Conservation (phyloP, 768 basidiomycete genomes). For the Psilocybe tampanensis region DNA sequence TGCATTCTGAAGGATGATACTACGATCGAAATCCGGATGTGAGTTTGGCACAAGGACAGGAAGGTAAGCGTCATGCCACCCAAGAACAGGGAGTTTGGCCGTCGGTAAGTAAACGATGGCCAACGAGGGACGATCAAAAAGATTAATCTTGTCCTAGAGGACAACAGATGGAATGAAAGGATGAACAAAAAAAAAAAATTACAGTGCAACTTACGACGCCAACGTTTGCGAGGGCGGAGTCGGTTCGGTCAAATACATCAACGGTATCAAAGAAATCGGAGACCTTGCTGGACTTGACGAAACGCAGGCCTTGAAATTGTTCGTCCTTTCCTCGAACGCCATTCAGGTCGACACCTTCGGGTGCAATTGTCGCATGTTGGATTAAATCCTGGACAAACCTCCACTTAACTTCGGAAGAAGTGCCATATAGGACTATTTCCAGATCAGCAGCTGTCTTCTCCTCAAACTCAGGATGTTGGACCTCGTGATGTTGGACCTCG, state of each 20-base stretch:
- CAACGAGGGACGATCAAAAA: conserved; percentile 53
- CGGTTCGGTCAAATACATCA: conserved; percentile 41
- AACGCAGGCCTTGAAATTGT: conserved; percentile 28
- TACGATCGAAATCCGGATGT: conserved; percentile 21
- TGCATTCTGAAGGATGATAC: conserved; percentile 31
- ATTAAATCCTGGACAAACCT: conserved; percentile 59
- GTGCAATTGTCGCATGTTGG: conserved; percentile 50
- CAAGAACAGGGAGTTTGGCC: conserved; percentile 35
- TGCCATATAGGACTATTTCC: conserved; percentile 70
- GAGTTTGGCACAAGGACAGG: conserved; percentile 50
- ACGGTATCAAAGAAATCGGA: conserved; percentile 31
- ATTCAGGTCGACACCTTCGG: conserved; percentile 33
- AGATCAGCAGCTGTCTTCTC: conserved; percentile 40
- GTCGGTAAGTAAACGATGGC: conserved; percentile 71
- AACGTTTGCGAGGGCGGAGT: conserved; percentile 18
- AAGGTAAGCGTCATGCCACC: conserved; percentile 52
- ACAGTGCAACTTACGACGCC: conserved; percentile 35
- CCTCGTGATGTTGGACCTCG: conserved; percentile 37
- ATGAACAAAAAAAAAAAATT: conserved; percentile 23
- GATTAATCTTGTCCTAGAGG: conserved; percentile 31
- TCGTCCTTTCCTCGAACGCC: conserved; percentile 25
- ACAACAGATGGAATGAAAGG: conserved; percentile 40
- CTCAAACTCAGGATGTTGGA: conserved; percentile 19
- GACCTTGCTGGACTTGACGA: conserved; percentile 28
- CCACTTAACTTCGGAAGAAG: conserved; percentile 61